Evolutionary conservation across 2,329 filamentous ascomycete genomes (phyloP).

Genomic region (Akanthomyces uredinophilus): DNA sequence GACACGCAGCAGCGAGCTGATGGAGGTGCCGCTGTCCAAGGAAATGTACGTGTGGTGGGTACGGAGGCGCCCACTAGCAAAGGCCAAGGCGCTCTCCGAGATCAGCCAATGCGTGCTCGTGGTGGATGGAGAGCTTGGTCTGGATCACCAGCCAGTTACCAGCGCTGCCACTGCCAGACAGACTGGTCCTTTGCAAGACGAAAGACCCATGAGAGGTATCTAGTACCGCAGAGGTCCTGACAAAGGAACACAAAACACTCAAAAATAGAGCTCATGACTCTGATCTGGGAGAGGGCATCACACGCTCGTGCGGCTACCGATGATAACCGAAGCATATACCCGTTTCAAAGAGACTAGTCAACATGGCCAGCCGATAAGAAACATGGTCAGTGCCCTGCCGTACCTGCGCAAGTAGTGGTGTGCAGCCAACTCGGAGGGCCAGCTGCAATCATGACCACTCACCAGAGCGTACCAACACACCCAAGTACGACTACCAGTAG

Average conservation of each 20-base stretch:
- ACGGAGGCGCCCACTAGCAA: constrained; percentile 7
- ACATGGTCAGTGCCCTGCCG: not conserved
- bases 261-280: not conserved
- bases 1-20: not conserved
- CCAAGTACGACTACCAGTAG: not conserved
- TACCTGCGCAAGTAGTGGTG: not conserved
- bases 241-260: not conserved
- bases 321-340: not conserved
- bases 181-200: not conserved
- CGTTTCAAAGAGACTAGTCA: not conserved
- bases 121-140: not conserved
- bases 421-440: not conserved
- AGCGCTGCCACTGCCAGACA: not conserved
- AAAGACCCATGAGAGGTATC: not conserved
- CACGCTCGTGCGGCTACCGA: not conserved
- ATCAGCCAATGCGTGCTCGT: not conserved
- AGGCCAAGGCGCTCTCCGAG: not conserved
- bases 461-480: not conserved
- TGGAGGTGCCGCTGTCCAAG: constrained; percentile 5
- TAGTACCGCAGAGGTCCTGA: not conserved
- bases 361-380: not conserved
- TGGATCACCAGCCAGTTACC: not conserved
- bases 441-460: not conserved
- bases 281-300: not conserved
- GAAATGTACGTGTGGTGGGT: not conserved